Base-by-base conservation (phyloP, 345 rosid genomes). In the Pugionium dolabratum region DNA sequence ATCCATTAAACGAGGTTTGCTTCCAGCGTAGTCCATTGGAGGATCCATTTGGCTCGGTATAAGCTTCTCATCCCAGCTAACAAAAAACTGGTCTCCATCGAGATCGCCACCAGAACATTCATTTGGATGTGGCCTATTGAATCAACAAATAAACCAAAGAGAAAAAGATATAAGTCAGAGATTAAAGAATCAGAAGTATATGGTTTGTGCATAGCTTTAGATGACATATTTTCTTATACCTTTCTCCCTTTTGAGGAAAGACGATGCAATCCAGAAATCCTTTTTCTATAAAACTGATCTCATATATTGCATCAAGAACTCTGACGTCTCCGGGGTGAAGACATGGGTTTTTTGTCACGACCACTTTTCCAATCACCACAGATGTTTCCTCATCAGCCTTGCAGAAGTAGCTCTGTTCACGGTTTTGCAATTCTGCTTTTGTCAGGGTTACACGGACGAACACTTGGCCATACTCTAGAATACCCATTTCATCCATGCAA, bases 31-130 rank as follows among this genome's bases (percentile, higher is more conserved):
- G 81, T 94, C 89, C 99, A 94, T 90, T 2, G 99, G 96, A 69
- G 88, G 52, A 7, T 85, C 92, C 43, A 82, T 81, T 79, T 82
- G 65, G 70, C 43, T 62, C 3, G 96, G 99, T 65, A 90, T 75
- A 63, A 94, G 87, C 73, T 77, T 85, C 75, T 84, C 57, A 59
- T 90, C 96, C 99, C 97, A 94, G 75, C 95, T 81, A 46, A 90
- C 76, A 66, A 94, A 94, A 77, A 73, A 94, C 60, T 74, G 80
- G 79, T 94, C 99, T 51, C 99, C 97, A 58, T 94, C 99, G 62
- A 94, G 97, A 84, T 90, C 99, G 50, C 97, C 99, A 54, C 99
- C 99, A 11, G 94, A 90, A 79, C 95, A 94, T 84, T 94, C 97
- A 66, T 85, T 90, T 46, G 96, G 96, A 82, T 94, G 97, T 50